Percentiles rank a stretch among this genome's conserved stretches.
Evolutionary conservation across 768 basidiomycete species (phyloP).

Genomic region (Psilocybe cubensis): DNA sequence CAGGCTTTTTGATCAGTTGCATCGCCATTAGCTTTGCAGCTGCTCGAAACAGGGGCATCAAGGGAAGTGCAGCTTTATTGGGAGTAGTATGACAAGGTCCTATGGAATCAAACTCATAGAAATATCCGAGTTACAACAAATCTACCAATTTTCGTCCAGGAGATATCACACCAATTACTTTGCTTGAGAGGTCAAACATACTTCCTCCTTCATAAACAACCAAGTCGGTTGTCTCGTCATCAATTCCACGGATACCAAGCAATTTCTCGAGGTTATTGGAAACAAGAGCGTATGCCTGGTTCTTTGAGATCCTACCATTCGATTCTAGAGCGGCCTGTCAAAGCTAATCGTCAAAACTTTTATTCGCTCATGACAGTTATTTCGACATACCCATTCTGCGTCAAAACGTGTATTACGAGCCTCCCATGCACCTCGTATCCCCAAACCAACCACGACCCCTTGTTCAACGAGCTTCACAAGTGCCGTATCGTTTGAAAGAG

Average conservation of each 20-base stretch:
- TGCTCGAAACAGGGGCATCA: constrained; percentile 70
- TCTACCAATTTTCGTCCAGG: constrained; percentile 54
- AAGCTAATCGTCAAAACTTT: background rate
- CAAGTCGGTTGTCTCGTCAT: constrained; percentile 54
- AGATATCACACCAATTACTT: constrained; percentile 60
- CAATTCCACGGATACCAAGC: constrained; percentile 40
- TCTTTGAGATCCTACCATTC: constrained; percentile 43
- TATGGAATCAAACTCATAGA: background rate
- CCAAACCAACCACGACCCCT: constrained; percentile 83
- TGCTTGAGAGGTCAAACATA: constrained; percentile 56
- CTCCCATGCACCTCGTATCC: constrained; percentile 67
- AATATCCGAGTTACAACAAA: constrained; percentile 35
- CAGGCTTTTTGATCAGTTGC: constrained; percentile 83
- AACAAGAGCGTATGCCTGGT: constrained; percentile 46
- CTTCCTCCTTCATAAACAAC: constrained; percentile 66
- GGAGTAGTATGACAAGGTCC: constrained; percentile 53
- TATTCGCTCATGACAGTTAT: background rate
- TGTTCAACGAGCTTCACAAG: constrained; percentile 66
- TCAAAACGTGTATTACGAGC: constrained; percentile 81
- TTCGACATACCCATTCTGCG: constrained; percentile 70
- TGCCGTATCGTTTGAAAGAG: constrained; percentile 63
- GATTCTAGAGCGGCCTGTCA: constrained; percentile 51
- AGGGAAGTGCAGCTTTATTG: constrained; percentile 64
- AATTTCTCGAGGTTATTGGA: constrained; percentile 48
- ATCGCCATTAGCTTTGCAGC: constrained; percentile 78